These are phyloP conservation scores for Dicorynia guianensis DNA, from an alignment of 306 rosid genomes.

Conservation along the genomic window DNA sequence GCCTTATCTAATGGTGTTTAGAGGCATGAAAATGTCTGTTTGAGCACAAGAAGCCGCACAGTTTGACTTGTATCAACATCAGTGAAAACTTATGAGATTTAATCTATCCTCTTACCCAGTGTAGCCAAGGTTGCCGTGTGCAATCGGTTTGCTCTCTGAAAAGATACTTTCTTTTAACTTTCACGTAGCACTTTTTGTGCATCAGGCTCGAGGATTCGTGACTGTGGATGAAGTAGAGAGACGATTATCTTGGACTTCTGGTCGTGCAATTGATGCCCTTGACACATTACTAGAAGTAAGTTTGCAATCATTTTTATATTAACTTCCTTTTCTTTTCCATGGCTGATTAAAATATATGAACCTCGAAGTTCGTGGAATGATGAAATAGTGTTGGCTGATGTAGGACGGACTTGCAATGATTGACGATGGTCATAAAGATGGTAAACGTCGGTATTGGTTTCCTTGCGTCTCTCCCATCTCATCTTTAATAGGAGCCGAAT, in stretches of 20 bases:
- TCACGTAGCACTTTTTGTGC: slow-evolving; percentile 29
- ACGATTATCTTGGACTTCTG: slow-evolving; percentile 83
- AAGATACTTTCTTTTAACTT: slow-evolving; percentile 11
- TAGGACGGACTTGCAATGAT: slow-evolving; percentile 99
- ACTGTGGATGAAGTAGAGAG: slow-evolving; percentile 84
- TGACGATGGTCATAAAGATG: slow-evolving; percentile 95
- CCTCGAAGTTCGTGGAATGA: slow-evolving; percentile 33
- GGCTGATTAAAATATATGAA: slow-evolving; percentile 11
- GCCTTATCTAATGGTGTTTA: background rate
- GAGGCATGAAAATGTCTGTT: background rate
- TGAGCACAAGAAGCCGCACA: background rate
- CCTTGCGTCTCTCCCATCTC: slow-evolving; percentile 90
- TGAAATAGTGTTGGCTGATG: slow-evolving; percentile 31
- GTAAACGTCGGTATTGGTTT: slow-evolving; percentile 87
- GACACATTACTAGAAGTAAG: slow-evolving; percentile 88
- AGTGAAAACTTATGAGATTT: slow-evolving; percentile 13
- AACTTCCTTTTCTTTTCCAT: background rate
- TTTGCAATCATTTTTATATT: background rate
- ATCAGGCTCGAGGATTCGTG: slow-evolving; percentile 89
- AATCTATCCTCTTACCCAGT: background rate
- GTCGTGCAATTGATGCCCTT: slow-evolving; percentile 89
- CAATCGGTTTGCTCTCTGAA: slow-evolving; percentile 8
- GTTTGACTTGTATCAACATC: background rate
- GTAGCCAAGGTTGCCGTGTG: slow-evolving; percentile 22
- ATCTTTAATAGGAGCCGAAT: slow-evolving; percentile 56